Base-by-base conservation (phyloP, 768 basidiomycete species). In the Mycena filopes region DNA sequence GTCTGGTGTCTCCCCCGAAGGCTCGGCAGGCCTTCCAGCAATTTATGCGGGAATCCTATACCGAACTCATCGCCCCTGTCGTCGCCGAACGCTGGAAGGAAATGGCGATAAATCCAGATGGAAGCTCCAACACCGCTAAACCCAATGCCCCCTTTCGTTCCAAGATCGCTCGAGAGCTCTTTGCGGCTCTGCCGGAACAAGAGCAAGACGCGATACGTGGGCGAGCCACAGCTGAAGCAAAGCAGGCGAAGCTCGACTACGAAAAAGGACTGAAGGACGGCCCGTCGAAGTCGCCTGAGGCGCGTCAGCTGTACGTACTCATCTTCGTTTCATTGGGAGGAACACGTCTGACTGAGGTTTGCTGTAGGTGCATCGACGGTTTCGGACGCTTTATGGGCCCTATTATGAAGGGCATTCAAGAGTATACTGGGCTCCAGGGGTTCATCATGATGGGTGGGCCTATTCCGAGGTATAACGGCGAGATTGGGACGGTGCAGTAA, bases 21-120 rank as follows among this genome's bases (percentile, higher is more conserved):
- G 55, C 54, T 3, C 54, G 55, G 12, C 55, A 64, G 42, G 62
- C 13, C 18, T 58, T 40, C 33, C 55, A 64, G 28, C 55, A 64
- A 23, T 56, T 48, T 4, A 58, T 55, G 55, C 47, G 46, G n/a
- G 40, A 55, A 9, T 2, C 4, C 4, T 63, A 54, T 23, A 16
- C 38, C 2, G n/a, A 16, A 0, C 12, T 10, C 1, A 47, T 64
- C 20, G 36, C 36, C 1, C 46, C 55, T 12, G 25, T 21, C 6
- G 54, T 55, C 2, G 33, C 21, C 3, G 25, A 40, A 31, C 18
- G 25, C 2, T 63, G 61, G 61, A 23, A 13, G 11, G 41, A 21
- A 10, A 1, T 29, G 5, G 2, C 16, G 18, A 31, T 20, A 11
- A 23, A 31, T 20, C 28, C 20, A 1, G 50, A 42, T 9, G 51